Evolutionary conservation across 1,284 basidiomycete genomes (phyloP).

Genomic region (Heimioporus punctisporus): DNA sequence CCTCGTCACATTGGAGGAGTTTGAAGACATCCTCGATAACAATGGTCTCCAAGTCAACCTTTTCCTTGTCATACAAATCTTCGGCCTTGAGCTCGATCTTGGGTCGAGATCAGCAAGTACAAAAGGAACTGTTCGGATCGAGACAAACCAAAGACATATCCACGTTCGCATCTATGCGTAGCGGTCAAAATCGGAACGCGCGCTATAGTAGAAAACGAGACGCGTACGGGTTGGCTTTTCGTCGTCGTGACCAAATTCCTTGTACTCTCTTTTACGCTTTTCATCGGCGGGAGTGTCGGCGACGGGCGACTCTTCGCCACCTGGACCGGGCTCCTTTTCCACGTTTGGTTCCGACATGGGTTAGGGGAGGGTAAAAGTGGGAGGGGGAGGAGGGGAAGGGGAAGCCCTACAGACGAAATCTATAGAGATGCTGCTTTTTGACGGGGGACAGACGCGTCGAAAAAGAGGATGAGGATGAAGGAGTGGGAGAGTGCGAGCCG

Average conservation of each 20-base stretch:
- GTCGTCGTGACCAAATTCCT: constrained; percentile 86
- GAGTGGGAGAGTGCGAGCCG: constrained; percentile 32
- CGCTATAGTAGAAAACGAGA: constrained; percentile 33
- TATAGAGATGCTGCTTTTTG: constrained; percentile 25
- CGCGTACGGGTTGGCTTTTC: constrained; percentile 71
- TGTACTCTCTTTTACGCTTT: constrained; percentile 89
- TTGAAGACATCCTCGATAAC: constrained; percentile 98
- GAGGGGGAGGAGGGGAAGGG: constrained; percentile 1
- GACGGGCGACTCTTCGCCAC: constrained; percentile 41
- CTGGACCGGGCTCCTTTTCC: constrained; percentile 66
- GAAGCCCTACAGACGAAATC: constrained; percentile 30
- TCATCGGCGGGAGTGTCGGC: constrained; percentile 26
- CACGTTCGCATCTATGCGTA: constrained; percentile 71
- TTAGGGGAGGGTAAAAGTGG: background rate
- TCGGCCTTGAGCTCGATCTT: constrained; percentile 92
- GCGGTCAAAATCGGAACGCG: constrained; percentile 1
- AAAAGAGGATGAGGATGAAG: constrained; percentile 21
- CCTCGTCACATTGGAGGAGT: constrained; percentile 87
- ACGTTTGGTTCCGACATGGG: constrained; percentile 46
- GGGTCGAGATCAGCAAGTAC: background rate
- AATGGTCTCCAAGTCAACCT: constrained; percentile 98
- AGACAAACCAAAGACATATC: constrained; percentile 76
- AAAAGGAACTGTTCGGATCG: constrained; percentile 7
- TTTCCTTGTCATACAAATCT: constrained; percentile 98
- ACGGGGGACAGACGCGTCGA: constrained; percentile 8